Evolutionary conservation across 1,139 yeast genomes (phyloP).

Genomic region (Protomyces arabidopsidicola): DNA sequence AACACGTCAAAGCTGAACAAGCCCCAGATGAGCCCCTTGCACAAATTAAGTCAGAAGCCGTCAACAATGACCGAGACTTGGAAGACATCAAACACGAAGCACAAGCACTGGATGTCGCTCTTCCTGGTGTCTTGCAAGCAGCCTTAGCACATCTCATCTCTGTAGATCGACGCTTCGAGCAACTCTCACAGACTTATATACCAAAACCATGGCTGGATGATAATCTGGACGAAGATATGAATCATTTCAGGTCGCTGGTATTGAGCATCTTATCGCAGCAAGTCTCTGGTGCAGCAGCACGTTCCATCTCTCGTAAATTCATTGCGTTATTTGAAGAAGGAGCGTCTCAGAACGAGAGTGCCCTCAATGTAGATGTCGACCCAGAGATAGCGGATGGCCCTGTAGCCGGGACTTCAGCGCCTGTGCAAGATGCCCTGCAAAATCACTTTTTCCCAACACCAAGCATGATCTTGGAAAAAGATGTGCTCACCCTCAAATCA

Average conservation of each 20-base stretch:
- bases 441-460: slow-evolving; percentile 51
- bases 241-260: slow-evolving; percentile 28
- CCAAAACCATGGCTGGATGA: slow-evolving; percentile 30
- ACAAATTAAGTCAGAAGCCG: background rate
- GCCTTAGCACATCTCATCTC: slow-evolving; percentile 7
- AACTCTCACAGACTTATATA: slow-evolving; percentile 28
- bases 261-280: slow-evolving; percentile 49
- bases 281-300: slow-evolving; percentile 79
- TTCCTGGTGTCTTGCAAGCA: background rate
- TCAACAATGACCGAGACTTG: background rate
- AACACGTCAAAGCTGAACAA: background rate
- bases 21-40: too few relatives aligned
- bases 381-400: slow-evolving; percentile 23
- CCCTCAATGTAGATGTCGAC: slow-evolving; percentile 9
- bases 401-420: background rate
- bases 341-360: background rate
- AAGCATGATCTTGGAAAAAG: slow-evolving; percentile 43
- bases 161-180: slow-evolving; percentile 31
- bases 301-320: slow-evolving; percentile 54
- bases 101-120: background rate
- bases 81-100: background rate
- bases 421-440: slow-evolving; percentile 14
- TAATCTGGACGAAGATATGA: slow-evolving; percentile 29
- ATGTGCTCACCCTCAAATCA: slow-evolving; percentile 49
- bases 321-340: slow-evolving; percentile 40